Percentiles rank a stretch among this genome's conserved stretches.
Evolutionary conservation across 768 basidiomycete genomes (phyloP).

Genomic region (Serpula lacrymans): DNA sequence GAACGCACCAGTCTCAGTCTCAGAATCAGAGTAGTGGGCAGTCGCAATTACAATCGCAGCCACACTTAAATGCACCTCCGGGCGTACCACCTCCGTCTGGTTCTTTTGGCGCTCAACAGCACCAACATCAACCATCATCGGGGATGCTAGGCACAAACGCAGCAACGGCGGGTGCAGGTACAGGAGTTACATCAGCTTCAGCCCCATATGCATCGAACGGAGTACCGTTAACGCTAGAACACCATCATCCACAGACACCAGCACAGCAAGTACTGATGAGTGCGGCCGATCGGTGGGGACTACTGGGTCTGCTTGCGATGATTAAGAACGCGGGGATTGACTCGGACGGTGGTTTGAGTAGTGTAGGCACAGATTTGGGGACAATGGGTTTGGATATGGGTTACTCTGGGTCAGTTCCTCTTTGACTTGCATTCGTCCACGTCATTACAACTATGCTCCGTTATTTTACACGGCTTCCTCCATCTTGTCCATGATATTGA

Average conservation of each 20-base stretch:
- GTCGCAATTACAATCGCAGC: constrained; percentile 35
- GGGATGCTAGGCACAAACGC: too few species aligned
- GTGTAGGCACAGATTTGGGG: constrained; percentile 87
- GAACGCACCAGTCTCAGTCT: constrained; percentile 37
- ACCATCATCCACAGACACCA: constrained; percentile 76
- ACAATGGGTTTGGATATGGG: constrained; percentile 91
- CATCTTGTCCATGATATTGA: constrained; percentile 15
- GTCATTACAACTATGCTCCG: background rate
- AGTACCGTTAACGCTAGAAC: too few species aligned
- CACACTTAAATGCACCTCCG: constrained; percentile 53
- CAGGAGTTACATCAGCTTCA: background rate
- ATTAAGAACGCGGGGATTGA: constrained; percentile 78
- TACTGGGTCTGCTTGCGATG: constrained; percentile 80
- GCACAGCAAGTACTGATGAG: constrained; percentile 91
- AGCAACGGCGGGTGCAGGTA: background rate
- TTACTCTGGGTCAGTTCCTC: constrained; percentile 65
- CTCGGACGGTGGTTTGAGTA: constrained; percentile 75
- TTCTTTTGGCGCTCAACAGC: too few species aligned
- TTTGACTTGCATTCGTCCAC: too few species aligned
- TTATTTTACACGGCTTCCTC: constrained; percentile 3
- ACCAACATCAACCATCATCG: too few species aligned
- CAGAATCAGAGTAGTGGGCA: constrained; percentile 24
- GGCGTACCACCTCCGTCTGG: constrained; percentile 42
- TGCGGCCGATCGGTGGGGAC: constrained; percentile 94
- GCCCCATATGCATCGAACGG: too few species aligned